These are phyloP conservation scores for Lathyrus oleraceus DNA, from an alignment of 306 rosid genomes.

Conservation along the genomic window DNA sequence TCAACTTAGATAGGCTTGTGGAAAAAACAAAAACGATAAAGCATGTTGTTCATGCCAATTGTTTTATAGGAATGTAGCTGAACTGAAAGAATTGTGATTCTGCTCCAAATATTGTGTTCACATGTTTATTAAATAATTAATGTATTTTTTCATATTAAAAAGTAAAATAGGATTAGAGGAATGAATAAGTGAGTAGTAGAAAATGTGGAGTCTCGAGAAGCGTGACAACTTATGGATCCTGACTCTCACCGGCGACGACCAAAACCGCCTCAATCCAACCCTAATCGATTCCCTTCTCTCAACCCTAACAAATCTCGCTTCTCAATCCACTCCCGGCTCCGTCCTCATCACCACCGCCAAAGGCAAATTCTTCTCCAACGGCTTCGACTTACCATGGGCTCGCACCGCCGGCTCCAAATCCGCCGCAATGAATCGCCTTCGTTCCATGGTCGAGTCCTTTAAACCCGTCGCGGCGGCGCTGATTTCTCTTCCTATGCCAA, in stretches of 20 bases:
- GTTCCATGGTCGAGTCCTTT: constrained; percentile 42
- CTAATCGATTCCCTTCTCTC: constrained; percentile 52
- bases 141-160: no score
- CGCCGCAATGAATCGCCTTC: constrained; percentile 46
- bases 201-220: constrained; percentile 65
- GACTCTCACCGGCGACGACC: constrained; percentile 56
- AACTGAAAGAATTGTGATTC: no score
- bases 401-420: constrained; percentile 46
- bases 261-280: constrained; percentile 59
- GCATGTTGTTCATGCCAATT: no score
- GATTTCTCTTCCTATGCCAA: constrained; percentile 72
- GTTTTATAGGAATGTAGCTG: no score
- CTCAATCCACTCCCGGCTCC: constrained; percentile 58
- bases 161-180: no score
- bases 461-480: constrained; percentile 57
- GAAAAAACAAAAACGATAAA: no score
- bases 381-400: constrained; percentile 78
- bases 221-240: constrained; percentile 60
- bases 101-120: no score
- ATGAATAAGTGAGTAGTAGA: not conserved
- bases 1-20: no score
- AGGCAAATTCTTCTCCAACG: constrained; percentile 74
- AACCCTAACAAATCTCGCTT: constrained; percentile 39
- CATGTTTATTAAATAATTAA: no score
- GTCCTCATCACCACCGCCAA: constrained; percentile 71